Evolutionary conservation across 169 alveolate genomes (phyloP).

Genomic region (Eimeria maxima): DNA sequence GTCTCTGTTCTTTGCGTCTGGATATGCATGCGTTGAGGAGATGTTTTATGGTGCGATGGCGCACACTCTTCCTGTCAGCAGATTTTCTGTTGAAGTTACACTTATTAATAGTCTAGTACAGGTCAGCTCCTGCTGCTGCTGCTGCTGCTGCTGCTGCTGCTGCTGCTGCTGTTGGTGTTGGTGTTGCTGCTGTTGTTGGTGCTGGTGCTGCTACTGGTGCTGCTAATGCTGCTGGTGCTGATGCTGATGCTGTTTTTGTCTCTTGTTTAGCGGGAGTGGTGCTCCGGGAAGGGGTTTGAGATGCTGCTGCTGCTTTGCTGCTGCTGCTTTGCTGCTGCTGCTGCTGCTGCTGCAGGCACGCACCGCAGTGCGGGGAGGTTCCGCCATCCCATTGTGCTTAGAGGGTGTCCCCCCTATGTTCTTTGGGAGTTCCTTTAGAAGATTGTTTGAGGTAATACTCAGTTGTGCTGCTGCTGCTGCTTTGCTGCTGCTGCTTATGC

Average conservation of each 20-base stretch:
- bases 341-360: constrained; percentile 56
- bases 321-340: constrained; percentile 51
- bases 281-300: too few species aligned
- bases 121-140: constrained; percentile 57
- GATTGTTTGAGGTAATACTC: constrained; percentile 11
- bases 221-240: not conserved
- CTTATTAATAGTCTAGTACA: constrained; percentile 57
- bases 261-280: not conserved
- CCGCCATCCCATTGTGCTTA: constrained; percentile 38
- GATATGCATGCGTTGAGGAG: constrained; percentile 37
- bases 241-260: not conserved
- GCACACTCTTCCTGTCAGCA: constrained; percentile 76
- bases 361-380: constrained; percentile 14
- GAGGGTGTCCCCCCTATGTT: constrained; percentile 79
- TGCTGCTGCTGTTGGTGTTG: not conserved
- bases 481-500: not conserved
- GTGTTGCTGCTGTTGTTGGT: not conserved
- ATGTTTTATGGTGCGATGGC: constrained; percentile 81
- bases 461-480: not conserved
- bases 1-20: constrained; percentile 24
- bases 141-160: constrained; percentile 42
- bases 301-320: not conserved
- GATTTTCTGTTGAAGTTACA: constrained; percentile 62
- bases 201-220: not conserved
- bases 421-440: constrained; percentile 59